A percentile compares a stretch with the other conserved stretches of the same genome.
These are phyloP conservation scores for Ogataea haglerorum DNA, from an alignment of 805 yeast species.

Conservation along the genomic window DNA sequence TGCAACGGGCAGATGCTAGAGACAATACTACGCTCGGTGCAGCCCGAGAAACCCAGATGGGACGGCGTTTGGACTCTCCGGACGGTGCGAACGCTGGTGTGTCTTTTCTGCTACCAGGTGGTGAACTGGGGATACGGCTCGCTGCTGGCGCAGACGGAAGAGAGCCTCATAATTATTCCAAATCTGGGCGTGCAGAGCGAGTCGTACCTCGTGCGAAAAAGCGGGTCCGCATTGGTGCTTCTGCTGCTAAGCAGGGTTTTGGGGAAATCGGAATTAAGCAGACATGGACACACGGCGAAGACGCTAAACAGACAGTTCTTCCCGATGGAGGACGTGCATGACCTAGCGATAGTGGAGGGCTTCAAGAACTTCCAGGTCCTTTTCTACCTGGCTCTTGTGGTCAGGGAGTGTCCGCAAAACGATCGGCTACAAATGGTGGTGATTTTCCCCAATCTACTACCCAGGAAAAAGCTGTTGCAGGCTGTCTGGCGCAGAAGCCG, in stretches of 20 bases:
- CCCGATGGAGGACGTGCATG: constrained; percentile 54
- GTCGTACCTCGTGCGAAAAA: constrained; percentile 31
- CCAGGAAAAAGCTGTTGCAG: constrained; percentile 30
- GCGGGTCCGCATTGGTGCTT: constrained; percentile 12
- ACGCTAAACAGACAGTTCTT: constrained; percentile 39
- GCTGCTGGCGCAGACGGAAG: constrained; percentile 37
- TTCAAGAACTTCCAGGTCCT: constrained; percentile 65
- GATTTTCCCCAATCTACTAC: constrained; percentile 31
- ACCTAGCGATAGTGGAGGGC: constrained; percentile 72
- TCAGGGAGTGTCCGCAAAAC: constrained; percentile 33
- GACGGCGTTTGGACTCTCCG: constrained; percentile 1
- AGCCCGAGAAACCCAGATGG: neutral
- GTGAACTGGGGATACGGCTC: constrained; percentile 23
- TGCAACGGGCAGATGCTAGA: neutral
- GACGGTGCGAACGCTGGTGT: constrained; percentile 10
- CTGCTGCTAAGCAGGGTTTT: constrained; percentile 3
- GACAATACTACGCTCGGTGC: neutral
- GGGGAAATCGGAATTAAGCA: constrained; percentile 5
- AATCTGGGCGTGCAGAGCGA: constrained; percentile 46
- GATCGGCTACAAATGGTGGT: constrained; percentile 26
- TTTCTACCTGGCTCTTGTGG: constrained; percentile 59
- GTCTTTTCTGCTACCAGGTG: constrained; percentile 14
- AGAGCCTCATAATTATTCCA: constrained; percentile 43
- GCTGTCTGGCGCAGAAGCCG: constrained; percentile 27
- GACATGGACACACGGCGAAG: constrained; percentile 2